Percentiles rank a stretch among this genome's conserved stretches.
Evolutionary conservation across 148 eudicot genomes (phyloP).

Genomic region (Spergularia marina): DNA sequence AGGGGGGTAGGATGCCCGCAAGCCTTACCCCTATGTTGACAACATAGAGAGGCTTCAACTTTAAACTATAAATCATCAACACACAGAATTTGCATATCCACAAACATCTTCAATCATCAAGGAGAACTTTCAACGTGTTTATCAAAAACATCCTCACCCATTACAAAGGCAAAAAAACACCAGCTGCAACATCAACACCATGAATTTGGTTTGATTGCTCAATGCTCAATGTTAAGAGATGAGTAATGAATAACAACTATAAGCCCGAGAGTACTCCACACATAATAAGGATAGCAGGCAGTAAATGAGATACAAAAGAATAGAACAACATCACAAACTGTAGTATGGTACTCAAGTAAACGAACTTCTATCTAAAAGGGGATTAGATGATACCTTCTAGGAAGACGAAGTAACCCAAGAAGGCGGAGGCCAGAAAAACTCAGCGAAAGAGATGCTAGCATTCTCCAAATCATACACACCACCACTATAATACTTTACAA

Average conservation of each 20-base stretch:
- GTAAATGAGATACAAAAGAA: background rate
- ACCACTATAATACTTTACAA: slow-evolving; percentile 15
- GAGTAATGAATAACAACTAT: background rate
- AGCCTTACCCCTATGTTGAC: no score
- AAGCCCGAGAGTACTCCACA: background rate
- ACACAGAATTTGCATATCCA: background rate
- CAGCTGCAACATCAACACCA: background rate
- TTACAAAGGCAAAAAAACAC: background rate
- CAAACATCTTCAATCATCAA: background rate
- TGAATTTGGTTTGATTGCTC: background rate
- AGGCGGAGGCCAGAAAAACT: slow-evolving; percentile 29
- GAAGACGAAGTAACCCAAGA: slow-evolving; percentile 20
- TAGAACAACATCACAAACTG: background rate
- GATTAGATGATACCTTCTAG: slow-evolving; percentile 18
- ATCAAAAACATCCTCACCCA: background rate
- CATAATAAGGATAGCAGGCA: background rate
- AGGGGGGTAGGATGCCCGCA: no score
- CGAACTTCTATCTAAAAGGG: background rate
- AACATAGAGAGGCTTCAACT: no score
- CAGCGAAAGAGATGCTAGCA: slow-evolving; percentile 11
- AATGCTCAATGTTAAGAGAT: background rate
- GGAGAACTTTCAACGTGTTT: background rate
- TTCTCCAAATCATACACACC: slow-evolving; percentile 28
- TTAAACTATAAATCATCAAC: no score
- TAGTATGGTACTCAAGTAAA: slow-evolving; percentile 8